Evolutionary conservation across 1,284 basidiomycete genomes (phyloP).

Genomic region (Sphaerobolus stellatus): DNA sequence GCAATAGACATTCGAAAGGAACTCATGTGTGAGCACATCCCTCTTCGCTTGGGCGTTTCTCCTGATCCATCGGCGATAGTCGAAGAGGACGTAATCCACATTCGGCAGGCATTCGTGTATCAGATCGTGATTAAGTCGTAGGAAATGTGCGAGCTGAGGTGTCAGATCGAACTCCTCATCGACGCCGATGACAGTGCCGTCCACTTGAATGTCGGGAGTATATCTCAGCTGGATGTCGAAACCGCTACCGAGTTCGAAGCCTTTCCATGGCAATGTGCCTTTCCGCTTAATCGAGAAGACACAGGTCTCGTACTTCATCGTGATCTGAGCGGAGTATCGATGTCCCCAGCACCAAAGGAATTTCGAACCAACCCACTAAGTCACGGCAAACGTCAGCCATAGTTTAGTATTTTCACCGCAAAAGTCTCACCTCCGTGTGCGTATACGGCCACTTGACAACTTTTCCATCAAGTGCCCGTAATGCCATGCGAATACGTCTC

Average conservation of each 20-base stretch:
- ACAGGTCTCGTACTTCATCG: slow-evolving; percentile 50
- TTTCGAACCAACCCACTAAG: slow-evolving; percentile 46
- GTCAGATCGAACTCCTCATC: slow-evolving; percentile 69
- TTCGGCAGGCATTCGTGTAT: slow-evolving; percentile 46
- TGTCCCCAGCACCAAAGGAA: slow-evolving; percentile 43
- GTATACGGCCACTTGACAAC: slow-evolving; percentile 66
- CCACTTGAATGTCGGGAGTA: slow-evolving; percentile 47
- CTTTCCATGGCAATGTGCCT: slow-evolving; percentile 58
- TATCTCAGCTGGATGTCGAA: slow-evolving; percentile 68
- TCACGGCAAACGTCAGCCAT: slow-evolving; percentile 14
- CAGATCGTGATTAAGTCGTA: slow-evolving; percentile 57
- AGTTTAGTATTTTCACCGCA: too few relatives aligned
- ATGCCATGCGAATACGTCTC: slow-evolving; percentile 62
- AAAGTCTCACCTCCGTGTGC: slow-evolving; percentile 52
- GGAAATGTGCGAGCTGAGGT: slow-evolving; percentile 59
- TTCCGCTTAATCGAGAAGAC: slow-evolving; percentile 56
- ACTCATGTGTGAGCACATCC: slow-evolving; percentile 61
- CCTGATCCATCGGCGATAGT: slow-evolving; percentile 55
- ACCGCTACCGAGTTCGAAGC: slow-evolving; percentile 64
- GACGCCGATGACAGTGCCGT: slow-evolving; percentile 63
- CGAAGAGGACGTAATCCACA: slow-evolving; percentile 49
- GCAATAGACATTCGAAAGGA: slow-evolving; percentile 65
- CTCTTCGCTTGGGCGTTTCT: slow-evolving; percentile 57
- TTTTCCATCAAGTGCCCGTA: slow-evolving; percentile 70
- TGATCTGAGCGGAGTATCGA: slow-evolving; percentile 49